Percentiles rank a stretch among this genome's conserved stretches.
These are phyloP conservation scores for Saccharomyces mikatae DNA, from an alignment of 805 yeast species.

Conservation along the genomic window DNA sequence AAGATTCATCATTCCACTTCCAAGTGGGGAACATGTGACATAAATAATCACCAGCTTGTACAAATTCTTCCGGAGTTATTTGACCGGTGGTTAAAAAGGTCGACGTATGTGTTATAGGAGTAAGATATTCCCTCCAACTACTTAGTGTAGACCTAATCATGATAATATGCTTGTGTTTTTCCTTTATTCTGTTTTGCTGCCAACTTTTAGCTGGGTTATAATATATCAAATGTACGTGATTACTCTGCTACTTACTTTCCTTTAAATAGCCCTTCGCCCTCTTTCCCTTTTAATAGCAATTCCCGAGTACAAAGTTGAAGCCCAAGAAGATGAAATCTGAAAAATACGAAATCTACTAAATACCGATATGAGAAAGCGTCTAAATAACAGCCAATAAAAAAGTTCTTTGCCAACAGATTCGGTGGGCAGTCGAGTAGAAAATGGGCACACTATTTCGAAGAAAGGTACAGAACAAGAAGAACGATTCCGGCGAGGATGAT, in stretches of 20 bases:
- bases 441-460: background rate
- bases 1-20: slow-evolving; percentile 66
- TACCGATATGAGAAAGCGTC: background rate
- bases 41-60: slow-evolving; percentile 86
- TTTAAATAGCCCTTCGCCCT: background rate
- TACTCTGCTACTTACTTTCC: background rate
- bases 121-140: slow-evolving; percentile 81
- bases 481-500: background rate
- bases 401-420: background rate
- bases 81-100: slow-evolving; percentile 83
- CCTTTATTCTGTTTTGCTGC: background rate
- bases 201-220: background rate
- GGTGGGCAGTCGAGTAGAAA: background rate
- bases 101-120: slow-evolving; percentile 84
- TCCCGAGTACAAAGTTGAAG: background rate
- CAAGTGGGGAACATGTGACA: slow-evolving; percentile 92
- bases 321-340: background rate
- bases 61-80: slow-evolving; percentile 92
- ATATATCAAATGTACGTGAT: background rate
- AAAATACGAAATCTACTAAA: background rate
- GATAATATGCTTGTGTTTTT: background rate
- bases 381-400: background rate
- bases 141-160: slow-evolving; percentile 71
- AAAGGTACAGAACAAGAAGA: background rate
- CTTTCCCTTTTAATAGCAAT: background rate